Conservation (phyloP, 2,329 filamentous ascomycete genomes). For the Aschersonia sp. region DNA sequence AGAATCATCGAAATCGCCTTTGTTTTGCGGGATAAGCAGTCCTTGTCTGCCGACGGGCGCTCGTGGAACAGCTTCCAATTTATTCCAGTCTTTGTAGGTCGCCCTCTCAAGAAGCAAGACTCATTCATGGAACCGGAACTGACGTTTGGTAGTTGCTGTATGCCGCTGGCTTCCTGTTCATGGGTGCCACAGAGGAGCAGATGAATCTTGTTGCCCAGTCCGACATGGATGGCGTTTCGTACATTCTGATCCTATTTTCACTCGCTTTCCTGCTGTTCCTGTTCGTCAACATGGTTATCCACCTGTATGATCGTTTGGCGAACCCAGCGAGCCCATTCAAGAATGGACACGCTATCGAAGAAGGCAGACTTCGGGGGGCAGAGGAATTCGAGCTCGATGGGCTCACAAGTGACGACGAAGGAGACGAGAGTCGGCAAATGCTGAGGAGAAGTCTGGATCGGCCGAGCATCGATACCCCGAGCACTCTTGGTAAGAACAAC, state of each 20-base stretch:
- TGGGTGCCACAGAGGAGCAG: constrained; percentile 95
- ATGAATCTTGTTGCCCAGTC: constrained; percentile 64
- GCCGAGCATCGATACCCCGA: constrained; percentile 26
- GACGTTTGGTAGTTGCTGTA: constrained; percentile 54
- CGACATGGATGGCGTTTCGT: constrained; percentile 76
- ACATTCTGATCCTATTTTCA: constrained; percentile 83
- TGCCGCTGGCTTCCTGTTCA: constrained; percentile 89
- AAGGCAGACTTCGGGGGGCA: constrained; percentile 56
- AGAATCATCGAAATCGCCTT: constrained; percentile 88
- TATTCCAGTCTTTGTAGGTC: constrained; percentile 41
- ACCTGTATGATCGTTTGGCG: constrained; percentile 58
- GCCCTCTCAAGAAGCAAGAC: neutral
- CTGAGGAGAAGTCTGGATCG: constrained; percentile 17
- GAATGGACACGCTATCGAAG: constrained; percentile 25
- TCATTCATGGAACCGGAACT: constrained; percentile 1
- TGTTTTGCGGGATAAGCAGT: constrained; percentile 57
- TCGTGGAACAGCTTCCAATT: constrained; percentile 50
- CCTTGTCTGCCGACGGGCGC: constrained; percentile 49
- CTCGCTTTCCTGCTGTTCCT: constrained; percentile 84
- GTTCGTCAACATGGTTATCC: constrained; percentile 73
- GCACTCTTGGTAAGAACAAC: constrained; percentile 19
- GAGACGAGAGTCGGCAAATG: constrained; percentile 31
- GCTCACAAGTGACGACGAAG: constrained; percentile 79
- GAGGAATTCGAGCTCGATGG: constrained; percentile 92
- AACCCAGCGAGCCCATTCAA: constrained; percentile 22